Base-by-base conservation (phyloP, 441 rosid genomes). In the Cnidoscolus chayamansa region DNA sequence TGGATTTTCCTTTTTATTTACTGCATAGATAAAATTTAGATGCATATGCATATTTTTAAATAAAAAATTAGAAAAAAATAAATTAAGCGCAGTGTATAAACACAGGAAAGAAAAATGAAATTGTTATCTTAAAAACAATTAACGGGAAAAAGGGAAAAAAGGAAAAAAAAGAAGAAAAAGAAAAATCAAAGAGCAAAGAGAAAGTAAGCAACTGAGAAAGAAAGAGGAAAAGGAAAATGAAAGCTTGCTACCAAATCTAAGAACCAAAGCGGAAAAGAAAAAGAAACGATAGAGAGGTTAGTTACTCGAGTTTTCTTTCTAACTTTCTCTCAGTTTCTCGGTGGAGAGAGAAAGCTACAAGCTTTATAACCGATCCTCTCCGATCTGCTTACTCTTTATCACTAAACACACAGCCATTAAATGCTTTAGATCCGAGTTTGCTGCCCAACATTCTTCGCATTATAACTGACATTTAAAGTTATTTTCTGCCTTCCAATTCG, bases 211-310 rank as follows among this genome's bases (percentile, higher is more conserved):
- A 64, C 64, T 30, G 75, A 71, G 75, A 65, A 43, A 72, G 30
- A 72, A 19, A 66, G 55, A 53, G 59, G 15, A 53, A 43, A 55
- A 61, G 60, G 65, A 25, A 61, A 78, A 81, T 59, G 74, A 60
- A 80, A 74, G 78, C 84, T 83, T 81, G 84, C 71, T 77, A 73
- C 69, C 85, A 84, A 84, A 87, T 81, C 88, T 78, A 80, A 88
- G 71, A 70, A 50, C 37, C 72, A 72, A 51, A 25, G 43, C 74
- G 32, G 40, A n/a, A 63, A 74, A 75, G 4, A 64, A 45, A 63
- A 51, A 59, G 16, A 55, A 30, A 63, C 65, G 61, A 65, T n/a
- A 74, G 72, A n/a, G 59, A 30, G 81, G 71, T 67, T 76, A 65
- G 83, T 80, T 81, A 73, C 79, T 60, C 57, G 48, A 35, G 62